These are phyloP conservation scores for Xylaria scruposa DNA, from an alignment of 495 filamentous ascomycete genomes.

Conservation along the genomic window DNA sequence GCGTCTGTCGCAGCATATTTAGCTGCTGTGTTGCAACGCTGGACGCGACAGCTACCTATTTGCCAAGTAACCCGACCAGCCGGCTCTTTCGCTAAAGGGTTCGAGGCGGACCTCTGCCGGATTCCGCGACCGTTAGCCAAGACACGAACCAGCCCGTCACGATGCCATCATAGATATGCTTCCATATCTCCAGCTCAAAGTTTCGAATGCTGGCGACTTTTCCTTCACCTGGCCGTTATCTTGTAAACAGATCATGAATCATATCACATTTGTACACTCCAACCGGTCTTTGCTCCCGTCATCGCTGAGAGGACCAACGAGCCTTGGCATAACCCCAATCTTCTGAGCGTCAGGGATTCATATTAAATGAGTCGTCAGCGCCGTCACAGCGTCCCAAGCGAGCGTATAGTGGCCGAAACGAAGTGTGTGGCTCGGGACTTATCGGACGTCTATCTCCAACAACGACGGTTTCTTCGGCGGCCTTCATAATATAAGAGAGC, in stretches of 20 bases:
- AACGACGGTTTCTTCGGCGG: neutral
- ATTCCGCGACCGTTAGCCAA: neutral
- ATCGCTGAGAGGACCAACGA: neutral
- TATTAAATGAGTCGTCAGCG: neutral
- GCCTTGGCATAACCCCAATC: neutral
- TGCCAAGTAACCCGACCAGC: constrained; percentile 9
- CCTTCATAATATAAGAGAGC: neutral
- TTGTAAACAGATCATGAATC: constrained; percentile 3
- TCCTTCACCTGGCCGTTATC: neutral
- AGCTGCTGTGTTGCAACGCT: constrained; percentile 7
- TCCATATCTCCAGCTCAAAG: neutral
- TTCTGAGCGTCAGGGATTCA: neutral
- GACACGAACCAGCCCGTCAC: neutral
- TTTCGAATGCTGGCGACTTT: neutral
- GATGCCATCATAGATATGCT: constrained; percentile 1
- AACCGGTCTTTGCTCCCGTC: neutral
- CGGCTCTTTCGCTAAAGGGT: constrained; percentile 5
- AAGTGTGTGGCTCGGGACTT: neutral
- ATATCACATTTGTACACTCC: neutral
- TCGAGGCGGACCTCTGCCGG: neutral
- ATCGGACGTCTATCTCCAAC: neutral
- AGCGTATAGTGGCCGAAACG: neutral
- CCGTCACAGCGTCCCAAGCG: neutral
- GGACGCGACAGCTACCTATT: neutral
- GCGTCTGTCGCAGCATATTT: neutral